Conservation (phyloP, 768 basidiomycete species). For the Cystobasidium tubakii region DNA sequence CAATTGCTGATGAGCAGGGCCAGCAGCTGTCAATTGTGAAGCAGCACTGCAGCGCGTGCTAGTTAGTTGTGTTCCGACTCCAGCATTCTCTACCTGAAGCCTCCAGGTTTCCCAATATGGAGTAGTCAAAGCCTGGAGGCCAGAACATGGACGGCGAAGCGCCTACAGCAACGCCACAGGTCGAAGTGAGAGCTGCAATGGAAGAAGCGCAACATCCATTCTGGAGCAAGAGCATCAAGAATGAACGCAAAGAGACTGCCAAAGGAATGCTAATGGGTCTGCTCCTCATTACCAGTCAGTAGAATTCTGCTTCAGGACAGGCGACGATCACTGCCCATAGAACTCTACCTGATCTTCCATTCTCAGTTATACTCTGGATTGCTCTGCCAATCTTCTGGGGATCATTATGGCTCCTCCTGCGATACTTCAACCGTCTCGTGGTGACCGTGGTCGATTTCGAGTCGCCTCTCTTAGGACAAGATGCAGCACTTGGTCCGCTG, state of each 20-base stretch:
- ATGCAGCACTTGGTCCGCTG: conserved; percentile 44
- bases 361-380: conserved; percentile 33
- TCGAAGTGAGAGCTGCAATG: conserved; percentile 6
- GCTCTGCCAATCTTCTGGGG: conserved; percentile 47
- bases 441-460: conserved; percentile 49
- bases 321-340: neutral
- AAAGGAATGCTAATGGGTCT: conserved; percentile 10
- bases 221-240: conserved; percentile 18
- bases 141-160: neutral
- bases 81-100: neutral
- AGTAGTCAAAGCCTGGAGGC: neutral
- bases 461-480: conserved; percentile 32
- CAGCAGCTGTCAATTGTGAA: too few relatives aligned
- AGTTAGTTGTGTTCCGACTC: neutral
- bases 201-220: neutral
- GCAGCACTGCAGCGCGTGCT: neutral
- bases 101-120: neutral
- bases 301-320: neutral
- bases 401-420: conserved; percentile 38
- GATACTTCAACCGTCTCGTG: conserved; percentile 44
- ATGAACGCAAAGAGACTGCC: conserved; percentile 12
- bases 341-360: neutral
- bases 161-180: neutral
- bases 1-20: neutral
- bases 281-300: conserved; percentile 15